phyloP scores from a whole-genome alignment of 148 eudicot genomes.

The Persicaria maculosa region DNA sequence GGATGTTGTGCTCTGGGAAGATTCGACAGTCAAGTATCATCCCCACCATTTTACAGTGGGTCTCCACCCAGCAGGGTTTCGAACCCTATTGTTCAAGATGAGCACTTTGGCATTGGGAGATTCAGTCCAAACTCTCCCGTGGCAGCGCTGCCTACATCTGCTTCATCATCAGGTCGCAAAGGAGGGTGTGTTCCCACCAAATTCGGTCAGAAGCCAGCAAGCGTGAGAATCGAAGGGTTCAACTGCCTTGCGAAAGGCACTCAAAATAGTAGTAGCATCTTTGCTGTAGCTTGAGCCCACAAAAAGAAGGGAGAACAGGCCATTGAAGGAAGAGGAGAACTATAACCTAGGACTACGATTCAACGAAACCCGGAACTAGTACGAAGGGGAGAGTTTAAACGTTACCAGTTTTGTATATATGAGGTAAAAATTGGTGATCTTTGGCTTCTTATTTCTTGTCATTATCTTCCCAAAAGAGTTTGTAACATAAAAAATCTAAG shows the following conservation, averaged over 20 bases:
- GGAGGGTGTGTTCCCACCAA: constrained; percentile 40
- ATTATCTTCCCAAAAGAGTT: not conserved
- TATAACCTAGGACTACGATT: constrained; percentile 6
- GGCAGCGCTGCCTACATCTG: constrained; percentile 25
- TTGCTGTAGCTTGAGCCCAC: constrained; percentile 38
- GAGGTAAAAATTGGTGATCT: constrained; percentile 9
- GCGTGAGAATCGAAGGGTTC: constrained; percentile 60
- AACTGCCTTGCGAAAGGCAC: constrained; percentile 41
- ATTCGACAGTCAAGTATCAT: constrained; percentile 24
- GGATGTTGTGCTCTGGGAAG: constrained; percentile 30
- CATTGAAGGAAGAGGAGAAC: not conserved
- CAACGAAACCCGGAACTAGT: not conserved
- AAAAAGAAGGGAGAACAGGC: not conserved
- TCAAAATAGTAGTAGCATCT: constrained; percentile 38
- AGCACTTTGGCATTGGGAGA: constrained; percentile 33
- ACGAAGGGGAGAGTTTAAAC: not conserved
- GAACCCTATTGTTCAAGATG: constrained; percentile 48
- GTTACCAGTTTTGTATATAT: constrained; percentile 9
- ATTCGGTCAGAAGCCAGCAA: constrained; percentile 35
- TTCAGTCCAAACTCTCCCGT: constrained; percentile 15
- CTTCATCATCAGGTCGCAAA: constrained; percentile 28
- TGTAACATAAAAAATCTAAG: not conserved
- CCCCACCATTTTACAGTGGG: constrained; percentile 50
- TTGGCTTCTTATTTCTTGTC: not conserved
- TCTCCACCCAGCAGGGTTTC: constrained; percentile 53